Base-by-base conservation (phyloP, 257 asterid genomes). In the Scutellaria galericulata region DNA sequence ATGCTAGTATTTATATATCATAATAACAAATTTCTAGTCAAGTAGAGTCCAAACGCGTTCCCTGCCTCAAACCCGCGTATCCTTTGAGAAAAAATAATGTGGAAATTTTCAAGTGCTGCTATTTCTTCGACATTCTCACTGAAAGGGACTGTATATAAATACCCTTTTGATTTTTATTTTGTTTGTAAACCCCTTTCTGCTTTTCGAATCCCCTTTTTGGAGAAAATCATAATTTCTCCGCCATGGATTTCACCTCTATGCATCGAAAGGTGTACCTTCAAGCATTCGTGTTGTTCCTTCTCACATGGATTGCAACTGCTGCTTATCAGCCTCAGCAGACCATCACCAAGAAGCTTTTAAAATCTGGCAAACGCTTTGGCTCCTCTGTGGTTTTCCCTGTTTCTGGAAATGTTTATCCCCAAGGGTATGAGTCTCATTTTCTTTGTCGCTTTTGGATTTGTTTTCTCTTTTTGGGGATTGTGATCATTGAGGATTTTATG, bases 321-420 rank as follows among this genome's bases (percentile, higher is more conserved):
- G 86, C 80, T 1, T 46, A 53, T 67, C 90, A 83, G 63, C 83
- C 82, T 37, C 82, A 55, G 53, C 35, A 31, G 2, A 24, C 27
- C 27, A 9, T 68, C 47, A 58, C 18, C 68, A 74, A 69, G 45
- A 75, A 51, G 31, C 74, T 15, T 45, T 27, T 53, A 3, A 74
- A 85, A 51, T 75, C 85, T 4, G 80, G 70, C 46, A 65, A 74
- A 57, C 69, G 70, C 18, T 75, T 47, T 71, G 78, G 74, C 35
- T 87, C 97, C 67, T 90, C 98, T 57, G 85, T 90, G 66, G 35
- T 90, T 75, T 86, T 90, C 61, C 97, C 96, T 5, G 81, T 93
- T 62, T 53, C 86, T 41, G 97, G 98, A 61, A 90, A 89, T 79
- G 96, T 90, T 74, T 93, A 89, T 86, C 98, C 98, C 1, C 67